Evolutionary conservation across 352 stramenopile genomes (phyloP).

Genomic region (Phytophthora palmivora): DNA sequence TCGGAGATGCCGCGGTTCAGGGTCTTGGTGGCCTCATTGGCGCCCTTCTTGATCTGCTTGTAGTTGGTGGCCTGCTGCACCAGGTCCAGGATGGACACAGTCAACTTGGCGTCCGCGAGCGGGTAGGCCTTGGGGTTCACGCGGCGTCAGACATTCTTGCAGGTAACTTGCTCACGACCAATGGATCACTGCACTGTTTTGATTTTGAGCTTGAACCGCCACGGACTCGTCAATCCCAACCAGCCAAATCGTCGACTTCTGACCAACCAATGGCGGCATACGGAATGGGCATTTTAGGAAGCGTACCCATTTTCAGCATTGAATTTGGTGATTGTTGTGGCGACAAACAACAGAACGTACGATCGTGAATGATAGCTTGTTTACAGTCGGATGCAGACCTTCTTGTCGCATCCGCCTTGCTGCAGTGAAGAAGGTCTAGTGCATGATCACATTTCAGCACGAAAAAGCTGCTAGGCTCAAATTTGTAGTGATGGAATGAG

Average conservation of each 20-base stretch:
- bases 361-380: no score
- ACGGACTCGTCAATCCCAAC: constrained; percentile 2
- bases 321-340: no score
- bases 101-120: constrained; percentile 98
- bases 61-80: constrained; percentile 99
- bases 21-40: constrained; percentile 99
- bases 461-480: no score
- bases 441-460: no score
- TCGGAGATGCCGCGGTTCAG: constrained; percentile 99
- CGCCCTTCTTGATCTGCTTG: constrained; percentile 99
- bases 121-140: constrained; percentile 98
- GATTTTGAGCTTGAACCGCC: constrained; percentile 21
- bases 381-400: no score
- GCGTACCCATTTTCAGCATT: no score
- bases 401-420: no score
- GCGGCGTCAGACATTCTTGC: constrained; percentile 73
- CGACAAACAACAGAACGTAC: no score
- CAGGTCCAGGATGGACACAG: constrained; percentile 98
- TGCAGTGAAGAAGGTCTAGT: no score
- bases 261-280: constrained; percentile 13
- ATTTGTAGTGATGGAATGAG: no score
- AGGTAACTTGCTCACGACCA: constrained; percentile 82
- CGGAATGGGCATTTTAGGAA: neutral
- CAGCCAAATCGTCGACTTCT: constrained; percentile 9
- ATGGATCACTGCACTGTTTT: constrained; percentile 89